These are phyloP conservation scores for Heritiera littoralis DNA, from an alignment of 345 rosid species.

Conservation along the genomic window DNA sequence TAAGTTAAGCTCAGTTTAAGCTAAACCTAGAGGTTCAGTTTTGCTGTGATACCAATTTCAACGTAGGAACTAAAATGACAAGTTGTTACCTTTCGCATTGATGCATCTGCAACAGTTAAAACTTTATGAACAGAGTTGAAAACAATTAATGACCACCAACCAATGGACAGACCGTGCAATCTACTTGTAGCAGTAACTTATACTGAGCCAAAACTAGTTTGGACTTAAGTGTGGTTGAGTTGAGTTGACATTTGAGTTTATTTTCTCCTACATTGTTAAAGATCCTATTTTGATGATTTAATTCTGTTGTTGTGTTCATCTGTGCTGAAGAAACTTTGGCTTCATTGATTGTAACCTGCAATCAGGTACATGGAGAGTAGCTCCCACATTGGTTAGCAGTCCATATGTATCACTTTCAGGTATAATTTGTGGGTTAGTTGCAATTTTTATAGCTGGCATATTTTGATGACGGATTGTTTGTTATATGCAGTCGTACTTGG, in stretches of 20 bases:
- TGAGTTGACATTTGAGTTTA: background rate
- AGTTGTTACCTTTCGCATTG: background rate
- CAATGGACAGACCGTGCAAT: background rate
- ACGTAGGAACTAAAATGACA: background rate
- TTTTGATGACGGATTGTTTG: background rate
- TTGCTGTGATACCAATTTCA: constrained; percentile 2
- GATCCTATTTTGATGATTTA: constrained; percentile 3
- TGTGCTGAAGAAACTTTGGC: background rate
- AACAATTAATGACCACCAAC: background rate
- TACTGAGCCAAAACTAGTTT: background rate
- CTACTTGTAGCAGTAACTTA: background rate
- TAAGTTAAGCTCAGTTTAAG: background rate
- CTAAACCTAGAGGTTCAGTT: constrained; percentile 4
- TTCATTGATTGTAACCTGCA: background rate
- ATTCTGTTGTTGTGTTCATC: background rate
- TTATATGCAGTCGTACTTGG: constrained; percentile 31
- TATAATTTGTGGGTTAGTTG: constrained; percentile 18
- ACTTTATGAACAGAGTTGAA: constrained; percentile 1
- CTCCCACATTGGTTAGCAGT: constrained; percentile 35
- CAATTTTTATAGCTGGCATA: background rate
- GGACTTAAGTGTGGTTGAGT: background rate
- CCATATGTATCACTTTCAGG: constrained; percentile 34
- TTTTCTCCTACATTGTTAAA: background rate
- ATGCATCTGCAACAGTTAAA: background rate
- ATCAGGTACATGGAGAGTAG: constrained; percentile 35